A percentile compares a stretch with the other conserved stretches of the same genome.
Evolutionary conservation across 2,329 filamentous ascomycete genomes (phyloP).

Genomic region (Colletotrichum cordylinicola): DNA sequence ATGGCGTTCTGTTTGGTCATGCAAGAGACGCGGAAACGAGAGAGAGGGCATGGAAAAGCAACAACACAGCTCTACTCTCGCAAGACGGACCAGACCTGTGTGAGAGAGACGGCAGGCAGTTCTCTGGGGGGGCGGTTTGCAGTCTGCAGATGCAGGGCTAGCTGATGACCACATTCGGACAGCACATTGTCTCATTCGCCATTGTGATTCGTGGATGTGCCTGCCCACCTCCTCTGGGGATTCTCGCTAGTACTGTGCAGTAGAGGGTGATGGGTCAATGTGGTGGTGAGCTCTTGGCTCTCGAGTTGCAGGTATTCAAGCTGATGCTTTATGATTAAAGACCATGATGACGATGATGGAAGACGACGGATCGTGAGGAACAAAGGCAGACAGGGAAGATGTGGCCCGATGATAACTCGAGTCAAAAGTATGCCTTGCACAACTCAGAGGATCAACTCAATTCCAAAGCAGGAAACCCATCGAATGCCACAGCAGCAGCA

Average conservation of each 20-base stretch:
- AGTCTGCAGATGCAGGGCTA: background rate
- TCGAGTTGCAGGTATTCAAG: background rate
- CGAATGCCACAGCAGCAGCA: background rate
- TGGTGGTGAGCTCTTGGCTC: background rate
- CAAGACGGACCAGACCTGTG: background rate
- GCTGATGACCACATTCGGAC: slow-evolving; percentile 1
- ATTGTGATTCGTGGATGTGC: slow-evolving; percentile 1
- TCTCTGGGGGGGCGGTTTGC: background rate
- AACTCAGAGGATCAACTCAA: background rate
- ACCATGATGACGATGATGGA: background rate
- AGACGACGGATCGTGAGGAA: background rate
- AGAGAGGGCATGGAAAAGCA: background rate
- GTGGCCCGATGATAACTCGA: background rate
- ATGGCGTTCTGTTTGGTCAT: background rate
- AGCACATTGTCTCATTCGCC: background rate
- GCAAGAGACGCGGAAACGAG: background rate
- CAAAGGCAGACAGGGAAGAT: background rate
- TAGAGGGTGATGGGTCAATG: background rate
- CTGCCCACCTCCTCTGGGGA: background rate
- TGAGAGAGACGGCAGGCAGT: background rate
- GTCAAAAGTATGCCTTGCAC: background rate
- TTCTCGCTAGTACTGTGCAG: background rate
- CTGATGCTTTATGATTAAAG: background rate
- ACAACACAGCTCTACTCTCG: background rate
- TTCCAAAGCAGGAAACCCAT: background rate